Percentiles rank a stretch among this genome's conserved stretches.
Evolutionary conservation across 768 basidiomycete genomes (phyloP).

Genomic region (Podaxis mareebaensis): DNA sequence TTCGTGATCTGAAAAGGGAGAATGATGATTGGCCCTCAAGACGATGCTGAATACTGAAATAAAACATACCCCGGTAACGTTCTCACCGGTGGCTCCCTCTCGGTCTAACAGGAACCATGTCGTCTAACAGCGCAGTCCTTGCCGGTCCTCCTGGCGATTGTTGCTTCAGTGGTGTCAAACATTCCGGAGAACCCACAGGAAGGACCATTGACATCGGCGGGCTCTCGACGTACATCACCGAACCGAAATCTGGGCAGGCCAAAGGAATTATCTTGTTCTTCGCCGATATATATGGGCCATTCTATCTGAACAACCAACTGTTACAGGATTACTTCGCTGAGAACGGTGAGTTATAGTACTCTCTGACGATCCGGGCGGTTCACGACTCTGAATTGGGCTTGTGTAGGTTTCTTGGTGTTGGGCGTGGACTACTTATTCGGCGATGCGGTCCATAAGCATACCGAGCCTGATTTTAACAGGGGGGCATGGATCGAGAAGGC

Average conservation of each 20-base stretch:
- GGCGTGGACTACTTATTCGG: conserved; percentile 68
- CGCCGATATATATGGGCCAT: conserved; percentile 60
- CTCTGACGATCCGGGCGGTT: neutral
- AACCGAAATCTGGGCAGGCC: conserved; percentile 43
- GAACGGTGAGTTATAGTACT: conserved; percentile 39
- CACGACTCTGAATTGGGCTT: neutral
- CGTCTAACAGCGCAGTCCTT: conserved; percentile 28
- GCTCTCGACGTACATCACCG: conserved; percentile 55
- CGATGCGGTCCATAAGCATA: conserved; percentile 46
- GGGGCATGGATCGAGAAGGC: conserved; percentile 42
- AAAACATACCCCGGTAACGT: neutral
- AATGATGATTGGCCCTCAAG: neutral
- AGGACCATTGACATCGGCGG: conserved; percentile 39
- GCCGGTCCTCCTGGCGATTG: conserved; percentile 49
- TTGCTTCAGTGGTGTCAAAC: conserved; percentile 54
- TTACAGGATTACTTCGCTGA: conserved; percentile 66
- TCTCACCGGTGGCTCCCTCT: neutral
- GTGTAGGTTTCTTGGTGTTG: conserved; percentile 55
- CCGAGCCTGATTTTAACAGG: conserved; percentile 38
- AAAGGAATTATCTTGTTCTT: conserved; percentile 58
- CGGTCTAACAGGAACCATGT: neutral
- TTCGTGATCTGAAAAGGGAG: neutral
- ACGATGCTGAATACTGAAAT: neutral
- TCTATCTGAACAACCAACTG: conserved; percentile 57
- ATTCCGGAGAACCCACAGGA: conserved; percentile 50